A percentile compares a stretch with the other conserved stretches of the same genome.
Conservation (phyloP, 192 early-diverging fungal genomes). For the Coemansia sp. region DNA sequence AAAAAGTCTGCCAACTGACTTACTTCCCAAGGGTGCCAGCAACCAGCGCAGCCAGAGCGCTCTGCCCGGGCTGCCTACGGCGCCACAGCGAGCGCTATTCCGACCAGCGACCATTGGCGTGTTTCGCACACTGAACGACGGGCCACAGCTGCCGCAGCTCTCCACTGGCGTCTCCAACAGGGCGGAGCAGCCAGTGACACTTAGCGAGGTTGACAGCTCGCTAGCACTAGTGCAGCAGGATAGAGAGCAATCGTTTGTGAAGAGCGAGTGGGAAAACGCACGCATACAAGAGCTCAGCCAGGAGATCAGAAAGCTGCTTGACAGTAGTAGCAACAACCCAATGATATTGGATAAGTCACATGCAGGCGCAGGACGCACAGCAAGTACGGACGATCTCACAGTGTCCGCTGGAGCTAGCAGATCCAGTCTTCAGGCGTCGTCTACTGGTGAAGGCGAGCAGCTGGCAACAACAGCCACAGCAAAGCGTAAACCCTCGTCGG, state of each 20-base stretch:
- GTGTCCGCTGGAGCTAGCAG: neutral
- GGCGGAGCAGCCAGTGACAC: neutral
- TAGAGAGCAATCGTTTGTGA: constrained; percentile 13
- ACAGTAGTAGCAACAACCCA: neutral
- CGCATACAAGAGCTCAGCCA: constrained; percentile 44
- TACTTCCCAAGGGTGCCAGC: neutral
- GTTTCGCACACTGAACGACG: constrained; percentile 17
- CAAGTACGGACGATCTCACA: neutral
- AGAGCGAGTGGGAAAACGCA: constrained; percentile 41
- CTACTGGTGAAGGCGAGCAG: neutral
- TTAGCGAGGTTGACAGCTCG: constrained; percentile 2
- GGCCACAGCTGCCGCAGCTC: constrained; percentile 2
- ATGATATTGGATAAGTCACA: neutral
- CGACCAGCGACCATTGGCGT: constrained; percentile 15
- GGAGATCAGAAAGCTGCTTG: constrained; percentile 47
- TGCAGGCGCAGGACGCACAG: neutral
- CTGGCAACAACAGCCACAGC: neutral
- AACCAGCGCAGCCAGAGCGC: neutral
- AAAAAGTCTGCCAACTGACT: constrained; percentile 7
- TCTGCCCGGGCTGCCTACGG: constrained; percentile 9
- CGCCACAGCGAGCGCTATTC: constrained; percentile 28
- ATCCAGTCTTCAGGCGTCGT: neutral
- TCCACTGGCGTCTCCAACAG: neutral
- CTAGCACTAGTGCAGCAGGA: neutral
- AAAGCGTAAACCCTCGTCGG: neutral